phyloP scores from a whole-genome alignment of 2,329 filamentous ascomycete species.

The Dothiorella sarmentorum region DNA sequence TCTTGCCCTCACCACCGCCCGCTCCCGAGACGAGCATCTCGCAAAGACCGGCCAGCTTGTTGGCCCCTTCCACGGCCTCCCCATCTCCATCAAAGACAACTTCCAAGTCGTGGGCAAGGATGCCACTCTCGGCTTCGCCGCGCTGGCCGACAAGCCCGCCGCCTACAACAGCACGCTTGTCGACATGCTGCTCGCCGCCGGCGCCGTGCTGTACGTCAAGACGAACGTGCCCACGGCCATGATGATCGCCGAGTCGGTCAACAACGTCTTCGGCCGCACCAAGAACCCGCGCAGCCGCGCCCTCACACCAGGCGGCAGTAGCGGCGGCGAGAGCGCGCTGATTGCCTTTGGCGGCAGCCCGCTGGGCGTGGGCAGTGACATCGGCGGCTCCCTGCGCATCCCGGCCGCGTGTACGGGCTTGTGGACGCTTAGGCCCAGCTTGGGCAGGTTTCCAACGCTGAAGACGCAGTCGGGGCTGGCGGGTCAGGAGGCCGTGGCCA shows the following conservation, averaged over 20 bases:
- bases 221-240: slow-evolving; percentile 68
- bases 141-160: slow-evolving; percentile 59
- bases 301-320: slow-evolving; percentile 62
- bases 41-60: slow-evolving; percentile 43
- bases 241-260: slow-evolving; percentile 67
- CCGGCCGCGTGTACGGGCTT: slow-evolving; percentile 58
- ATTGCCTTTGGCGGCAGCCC: slow-evolving; percentile 58
- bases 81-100: slow-evolving; percentile 67
- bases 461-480: slow-evolving; percentile 55
- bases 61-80: slow-evolving; percentile 66
- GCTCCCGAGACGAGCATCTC: slow-evolving; percentile 52
- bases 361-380: slow-evolving; percentile 63
- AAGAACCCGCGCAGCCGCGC: slow-evolving; percentile 59
- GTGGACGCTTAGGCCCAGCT: slow-evolving; percentile 55
- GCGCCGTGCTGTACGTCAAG: slow-evolving; percentile 67
- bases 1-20: slow-evolving; percentile 50
- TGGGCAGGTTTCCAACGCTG: slow-evolving; percentile 58
- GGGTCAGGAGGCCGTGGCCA: slow-evolving; percentile 62
- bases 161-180: slow-evolving; percentile 56
- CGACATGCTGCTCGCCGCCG: slow-evolving; percentile 55
- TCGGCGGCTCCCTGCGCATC: slow-evolving; percentile 56
- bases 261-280: slow-evolving; percentile 62
- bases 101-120: slow-evolving; percentile 62
- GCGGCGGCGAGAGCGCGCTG: slow-evolving; percentile 64
- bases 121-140: slow-evolving; percentile 61